These are phyloP conservation scores for Pythium vanterpoolii DNA, from an alignment of 352 stramenopile genomes.

Conservation along the genomic window DNA sequence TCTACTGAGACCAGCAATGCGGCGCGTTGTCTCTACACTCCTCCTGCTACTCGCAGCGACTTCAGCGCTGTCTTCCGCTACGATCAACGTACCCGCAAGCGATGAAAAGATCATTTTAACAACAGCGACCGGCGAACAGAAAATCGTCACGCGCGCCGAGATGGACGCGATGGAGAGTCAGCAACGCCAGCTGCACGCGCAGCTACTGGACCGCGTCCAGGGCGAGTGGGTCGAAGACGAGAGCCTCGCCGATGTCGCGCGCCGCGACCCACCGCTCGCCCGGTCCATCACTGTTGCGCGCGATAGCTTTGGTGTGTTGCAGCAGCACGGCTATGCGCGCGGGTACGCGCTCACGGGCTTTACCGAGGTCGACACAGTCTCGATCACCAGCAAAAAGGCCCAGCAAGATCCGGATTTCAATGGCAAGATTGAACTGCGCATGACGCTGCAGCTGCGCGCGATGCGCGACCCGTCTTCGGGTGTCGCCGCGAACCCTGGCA, in stretches of 20 bases:
- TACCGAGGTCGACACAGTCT: conserved; percentile 38
- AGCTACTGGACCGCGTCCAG: conserved; percentile 22
- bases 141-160: conserved; percentile 31
- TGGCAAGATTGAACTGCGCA: conserved; percentile 34
- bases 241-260: conserved; percentile 33
- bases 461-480: conserved; percentile 20
- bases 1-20: neutral
- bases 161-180: conserved; percentile 19
- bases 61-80: neutral
- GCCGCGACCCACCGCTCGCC: conserved; percentile 44
- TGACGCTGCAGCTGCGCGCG: conserved; percentile 46
- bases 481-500: conserved; percentile 22
- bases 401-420: conserved; percentile 19
- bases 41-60: conserved; percentile 11
- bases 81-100: conserved; percentile 9
- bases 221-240: conserved; percentile 27
- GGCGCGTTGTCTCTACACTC: conserved; percentile 1
- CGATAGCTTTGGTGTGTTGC: conserved; percentile 48
- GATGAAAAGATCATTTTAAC: conserved; percentile 32
- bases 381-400: conserved; percentile 30
- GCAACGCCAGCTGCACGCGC: conserved; percentile 27
- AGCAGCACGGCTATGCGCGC: conserved; percentile 55
- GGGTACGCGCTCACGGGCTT: conserved; percentile 54
- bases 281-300: conserved; percentile 41
- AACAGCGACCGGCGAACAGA: conserved; percentile 36